A percentile compares a stretch with the other conserved stretches of the same genome.
These are phyloP conservation scores for Rhamnella rubrinervis DNA, from an alignment of 331 rosid genomes.

Conservation along the genomic window DNA sequence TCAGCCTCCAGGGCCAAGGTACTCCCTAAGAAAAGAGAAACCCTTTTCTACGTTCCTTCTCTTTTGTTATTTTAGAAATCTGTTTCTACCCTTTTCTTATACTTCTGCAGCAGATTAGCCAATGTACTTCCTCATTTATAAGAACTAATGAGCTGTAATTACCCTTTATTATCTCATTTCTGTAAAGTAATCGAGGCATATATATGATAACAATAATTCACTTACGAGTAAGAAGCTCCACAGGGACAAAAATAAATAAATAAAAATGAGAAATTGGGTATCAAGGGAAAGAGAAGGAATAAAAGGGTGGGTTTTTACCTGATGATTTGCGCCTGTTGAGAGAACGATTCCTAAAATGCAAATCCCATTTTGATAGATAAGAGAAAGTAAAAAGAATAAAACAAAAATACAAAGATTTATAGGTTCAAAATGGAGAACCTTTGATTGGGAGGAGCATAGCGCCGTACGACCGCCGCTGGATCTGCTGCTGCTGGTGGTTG, in stretches of 20 bases:
- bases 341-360: conserved; percentile 50
- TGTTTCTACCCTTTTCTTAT: no score
- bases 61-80: no score
- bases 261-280: background rate
- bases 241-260: conserved; percentile 6
- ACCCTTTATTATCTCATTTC: no score
- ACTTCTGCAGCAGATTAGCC: no score
- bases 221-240: no score
- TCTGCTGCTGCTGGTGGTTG: conserved; percentile 19
- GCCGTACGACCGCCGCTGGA: conserved; percentile 36
- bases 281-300: background rate
- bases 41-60: no score
- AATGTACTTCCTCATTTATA: no score
- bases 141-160: no score
- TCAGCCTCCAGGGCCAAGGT: no score
- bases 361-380: background rate
- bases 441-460: conserved; percentile 87
- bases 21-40: no score
- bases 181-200: no score
- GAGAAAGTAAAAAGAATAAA: background rate
- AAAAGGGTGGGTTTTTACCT: conserved; percentile 33
- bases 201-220: no score
- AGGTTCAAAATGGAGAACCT: conserved; percentile 32
- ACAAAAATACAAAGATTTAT: background rate
- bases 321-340: conserved; percentile 68